Evolutionary conservation across 2,329 filamentous ascomycete genomes (phyloP), one percentile per base, ranked within the genome.

Genomic region (Aspergillus eucalypticola): DNA sequence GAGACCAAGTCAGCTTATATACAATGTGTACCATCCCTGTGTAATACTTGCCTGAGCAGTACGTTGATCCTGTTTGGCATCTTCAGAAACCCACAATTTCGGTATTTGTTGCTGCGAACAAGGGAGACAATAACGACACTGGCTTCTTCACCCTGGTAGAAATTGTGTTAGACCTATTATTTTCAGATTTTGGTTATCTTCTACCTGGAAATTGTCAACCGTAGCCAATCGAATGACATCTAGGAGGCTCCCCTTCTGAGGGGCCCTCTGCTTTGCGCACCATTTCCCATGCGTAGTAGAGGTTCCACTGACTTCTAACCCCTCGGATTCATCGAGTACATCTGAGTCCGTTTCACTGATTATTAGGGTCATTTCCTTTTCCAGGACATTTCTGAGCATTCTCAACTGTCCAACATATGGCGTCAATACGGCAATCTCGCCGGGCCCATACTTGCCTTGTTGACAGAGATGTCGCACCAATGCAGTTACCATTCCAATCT

Each of bases 371-470:
- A 58, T 39, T 10, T 46, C 13, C 4, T 52, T 51, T 11, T 54
- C 50, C 11, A 60, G 35, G 21, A 51, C 49, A 13, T 54, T 21
- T 21, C 44, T 60, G 1, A 68, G 56, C 35, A 63, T 61, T 17
- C 54, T 62, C 7, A 69, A 8, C 17, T 69, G 60, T 0, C 61
- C 61, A 2, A 62, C 55, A 49, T 69, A 69, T 0, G 65, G 66
- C 0, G 67, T 69, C 3, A 70, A 46, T 3, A 70, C 55, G 4
- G 67, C 68, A 49, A 70, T 65, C 41, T 69, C 63, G 1, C 44
- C 60, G n/a, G 55, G 58, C 15, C 55, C 62, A 29, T 69, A 70
- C 41, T 56, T 59, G 41, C 68, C 68, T n/a, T 71, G 62, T 5
- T 63, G 56, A 46, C 61, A 25, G 27, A 71, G 56, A 64, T 71